Percentiles rank a stretch among this genome's conserved stretches.
phyloP scores from a whole-genome alignment of 2,329 filamentous ascomycete genomes.

The Rosellinia necatrix region DNA sequence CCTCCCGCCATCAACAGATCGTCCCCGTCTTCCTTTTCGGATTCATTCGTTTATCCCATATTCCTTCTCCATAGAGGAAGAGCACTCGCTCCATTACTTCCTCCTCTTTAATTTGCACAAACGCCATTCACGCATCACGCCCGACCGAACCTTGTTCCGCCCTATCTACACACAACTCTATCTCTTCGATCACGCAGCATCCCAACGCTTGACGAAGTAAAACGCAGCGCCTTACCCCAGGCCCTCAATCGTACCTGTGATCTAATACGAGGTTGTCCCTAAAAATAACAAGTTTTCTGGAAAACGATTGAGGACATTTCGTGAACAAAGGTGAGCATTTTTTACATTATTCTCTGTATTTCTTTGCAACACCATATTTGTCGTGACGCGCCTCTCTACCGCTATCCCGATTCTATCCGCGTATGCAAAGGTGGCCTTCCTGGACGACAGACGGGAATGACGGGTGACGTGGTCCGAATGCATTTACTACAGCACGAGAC shows the following conservation, averaged over 20 bases:
- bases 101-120: constrained; percentile 41
- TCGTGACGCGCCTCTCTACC: too few species aligned
- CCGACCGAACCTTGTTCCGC: constrained; percentile 4
- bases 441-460: too few species aligned
- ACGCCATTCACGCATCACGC: constrained; percentile 17
- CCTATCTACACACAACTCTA: constrained; percentile 17
- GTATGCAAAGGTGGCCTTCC: too few species aligned
- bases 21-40: constrained; percentile 41
- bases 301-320: background rate
- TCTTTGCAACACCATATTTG: too few species aligned
- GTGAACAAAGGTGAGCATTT: constrained; percentile 14
- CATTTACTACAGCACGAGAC: too few species aligned
- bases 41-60: constrained; percentile 47
- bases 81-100: constrained; percentile 43
- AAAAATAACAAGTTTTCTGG: background rate
- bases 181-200: background rate
- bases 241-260: too few species aligned
- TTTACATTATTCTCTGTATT: too few species aligned
- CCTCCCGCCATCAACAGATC: constrained; percentile 28
- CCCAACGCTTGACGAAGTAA: too few species aligned
- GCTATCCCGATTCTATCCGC: too few species aligned
- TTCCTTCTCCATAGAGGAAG: constrained; percentile 41
- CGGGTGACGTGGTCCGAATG: too few species aligned
- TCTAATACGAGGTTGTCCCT: too few species aligned
- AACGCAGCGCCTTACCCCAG: too few species aligned